Evolutionary conservation across 2,329 filamentous ascomycete species (phyloP), one percentile per base, ranked within the genome.

Genomic region (Fusarium mangiferae): DNA sequence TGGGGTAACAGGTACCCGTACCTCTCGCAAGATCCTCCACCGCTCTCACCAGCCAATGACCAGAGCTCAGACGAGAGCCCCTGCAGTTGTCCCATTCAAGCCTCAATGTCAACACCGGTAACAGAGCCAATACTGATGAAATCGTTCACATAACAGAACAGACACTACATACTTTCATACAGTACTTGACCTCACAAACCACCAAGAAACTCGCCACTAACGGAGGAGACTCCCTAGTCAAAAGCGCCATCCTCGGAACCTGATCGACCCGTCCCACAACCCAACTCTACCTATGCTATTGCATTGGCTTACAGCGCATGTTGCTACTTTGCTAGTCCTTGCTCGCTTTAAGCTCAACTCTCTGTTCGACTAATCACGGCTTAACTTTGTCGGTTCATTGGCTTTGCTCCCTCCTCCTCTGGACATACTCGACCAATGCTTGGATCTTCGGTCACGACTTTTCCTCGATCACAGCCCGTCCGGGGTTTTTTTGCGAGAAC

Each of bases 251-350:
- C 56, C 38, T 26, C 58, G 59, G 67, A 64, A 49, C 38, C 41
- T 36, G 41, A 46, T 36, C 56, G 68, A 71, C 65, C 65, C 67
- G 67, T 55, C 41, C 58, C 58, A 48, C 42, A 54, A 59, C 49
- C 63, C 52, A 59, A 62, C 63, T 64, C 44, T 35, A 28, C 38
- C 56, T 73, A 72, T 55, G 51, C 33, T 39, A 52, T 62, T 60
- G 36, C 62, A 75, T 68, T 73, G 62, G 71, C 66, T 62, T 57
- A 55, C 41, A 63, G 54, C 41, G 41, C 28, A 65, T 48, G 33
- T n/a, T 56, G 51, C 54, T 68, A 65, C 66, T 44, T 63, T 39
- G 44, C 65, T 66, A 57, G 66, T 68, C 74, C 68, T 56, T 74
- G 71, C 51, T 42, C 46, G 62, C 49, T 57, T 66, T 20, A 49